Evolutionary conservation across 768 basidiomycete genomes (phyloP).

Genomic region (Termitomyces titanicus): DNA sequence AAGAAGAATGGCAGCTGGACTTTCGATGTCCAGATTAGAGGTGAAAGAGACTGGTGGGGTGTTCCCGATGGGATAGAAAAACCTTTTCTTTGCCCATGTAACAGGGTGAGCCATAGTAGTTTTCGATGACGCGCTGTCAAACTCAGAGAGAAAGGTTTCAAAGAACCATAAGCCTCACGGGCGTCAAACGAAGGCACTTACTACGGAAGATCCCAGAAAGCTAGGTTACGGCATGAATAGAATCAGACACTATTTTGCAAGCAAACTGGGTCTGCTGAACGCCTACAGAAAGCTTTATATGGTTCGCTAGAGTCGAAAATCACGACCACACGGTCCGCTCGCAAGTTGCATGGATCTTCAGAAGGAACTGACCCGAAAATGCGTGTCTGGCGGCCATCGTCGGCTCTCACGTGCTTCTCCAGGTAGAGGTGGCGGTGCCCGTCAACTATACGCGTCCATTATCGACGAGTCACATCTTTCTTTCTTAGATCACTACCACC

Average conservation of each 20-base stretch:
- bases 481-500: background rate
- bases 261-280: background rate
- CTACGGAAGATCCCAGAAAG: background rate
- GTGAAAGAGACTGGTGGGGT: slow-evolving; percentile 51
- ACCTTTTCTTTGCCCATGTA: slow-evolving; percentile 38
- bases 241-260: background rate
- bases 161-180: background rate
- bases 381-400: background rate
- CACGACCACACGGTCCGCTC: too few relatives aligned
- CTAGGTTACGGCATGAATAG: background rate
- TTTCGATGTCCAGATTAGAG: slow-evolving; percentile 42
- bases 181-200: too few relatives aligned
- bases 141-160: too few relatives aligned
- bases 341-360: too few relatives aligned
- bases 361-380: too few relatives aligned
- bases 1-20: slow-evolving; percentile 44
- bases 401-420: slow-evolving; percentile 9
- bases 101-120: slow-evolving; percentile 42
- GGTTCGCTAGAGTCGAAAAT: too few relatives aligned
- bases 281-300: too few relatives aligned
- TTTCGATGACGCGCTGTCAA: background rate
- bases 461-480: slow-evolving; percentile 4
- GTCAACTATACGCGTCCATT: slow-evolving; percentile 14
- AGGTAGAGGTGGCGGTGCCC: slow-evolving; percentile 5
- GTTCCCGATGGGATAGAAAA: slow-evolving; percentile 60